phyloP scores from a whole-genome alignment of 2,329 filamentous ascomycete genomes.

The Nothophaeocryptopus gaeumannii region DNA sequence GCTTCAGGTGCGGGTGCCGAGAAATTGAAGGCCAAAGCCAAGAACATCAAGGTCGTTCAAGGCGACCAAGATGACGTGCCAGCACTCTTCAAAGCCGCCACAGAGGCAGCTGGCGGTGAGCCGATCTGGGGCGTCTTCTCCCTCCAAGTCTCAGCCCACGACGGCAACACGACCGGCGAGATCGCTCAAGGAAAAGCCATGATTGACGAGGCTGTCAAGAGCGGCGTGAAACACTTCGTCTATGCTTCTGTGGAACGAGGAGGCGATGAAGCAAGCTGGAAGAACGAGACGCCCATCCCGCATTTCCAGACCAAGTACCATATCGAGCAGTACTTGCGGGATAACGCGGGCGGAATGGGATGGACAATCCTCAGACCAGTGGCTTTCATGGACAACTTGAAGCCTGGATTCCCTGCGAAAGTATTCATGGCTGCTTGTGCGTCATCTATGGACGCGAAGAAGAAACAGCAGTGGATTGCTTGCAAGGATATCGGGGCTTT shows the following conservation, averaged over 20 bases:
- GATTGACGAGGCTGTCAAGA: conserved; percentile 56
- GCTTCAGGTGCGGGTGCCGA: conserved; percentile 50
- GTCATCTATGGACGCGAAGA: conserved; percentile 29
- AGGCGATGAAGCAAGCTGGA: conserved; percentile 53
- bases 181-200: conserved; percentile 58
- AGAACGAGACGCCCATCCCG: conserved; percentile 55
- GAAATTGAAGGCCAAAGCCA: conserved; percentile 40
- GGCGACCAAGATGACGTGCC: conserved; percentile 55
- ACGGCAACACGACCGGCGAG: conserved; percentile 41
- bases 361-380: conserved; percentile 61
- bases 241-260: conserved; percentile 65
- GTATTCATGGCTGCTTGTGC: conserved; percentile 46
- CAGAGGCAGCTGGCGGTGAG: conserved; percentile 28
- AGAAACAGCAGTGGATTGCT: conserved; percentile 40
- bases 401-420: conserved; percentile 48
- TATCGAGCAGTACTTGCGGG: conserved; percentile 60
- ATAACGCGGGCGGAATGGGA: conserved; percentile 50
- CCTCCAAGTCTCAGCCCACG: conserved; percentile 49
- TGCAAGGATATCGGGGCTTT: conserved; percentile 54
- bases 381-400: conserved; percentile 63
- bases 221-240: conserved; percentile 60
- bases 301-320: conserved; percentile 58
- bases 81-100: conserved; percentile 45
- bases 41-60: conserved; percentile 55
- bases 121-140: conserved; percentile 55